phyloP scores from a whole-genome alignment of 2,329 filamentous ascomycete species.

The Scedosporium apiospermum region DNA sequence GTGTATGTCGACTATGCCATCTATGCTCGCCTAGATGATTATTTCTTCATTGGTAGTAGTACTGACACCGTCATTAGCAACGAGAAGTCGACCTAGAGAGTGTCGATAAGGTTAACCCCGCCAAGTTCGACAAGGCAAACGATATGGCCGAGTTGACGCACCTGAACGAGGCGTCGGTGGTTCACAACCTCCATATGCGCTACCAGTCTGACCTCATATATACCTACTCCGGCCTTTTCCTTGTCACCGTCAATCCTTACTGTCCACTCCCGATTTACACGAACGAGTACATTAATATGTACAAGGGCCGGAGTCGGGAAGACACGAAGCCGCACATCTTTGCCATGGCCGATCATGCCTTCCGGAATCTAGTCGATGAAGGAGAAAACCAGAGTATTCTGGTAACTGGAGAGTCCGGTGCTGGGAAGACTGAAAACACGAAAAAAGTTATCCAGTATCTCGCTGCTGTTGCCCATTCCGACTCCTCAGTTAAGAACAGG shows the following conservation, averaged over 20 bases:
- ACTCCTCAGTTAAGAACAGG: constrained; percentile 57
- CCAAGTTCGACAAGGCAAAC: constrained; percentile 98
- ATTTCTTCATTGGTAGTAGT: background rate
- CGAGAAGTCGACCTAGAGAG: constrained; percentile 76
- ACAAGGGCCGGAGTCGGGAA: constrained; percentile 81
- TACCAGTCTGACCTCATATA: constrained; percentile 96
- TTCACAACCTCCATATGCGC: constrained; percentile 90
- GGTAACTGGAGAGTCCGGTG: constrained; percentile 95
- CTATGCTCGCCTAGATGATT: background rate
- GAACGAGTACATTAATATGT: constrained; percentile 97
- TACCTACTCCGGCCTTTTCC: constrained; percentile 93
- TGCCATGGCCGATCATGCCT: constrained; percentile 94
- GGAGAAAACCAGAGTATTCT: constrained; percentile 95
- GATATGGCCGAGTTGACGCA: constrained; percentile 99
- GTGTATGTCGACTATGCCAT: constrained; percentile 43
- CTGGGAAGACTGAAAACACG: constrained; percentile 97
- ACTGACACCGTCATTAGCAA: constrained; percentile 46
- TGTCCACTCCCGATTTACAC: constrained; percentile 90
- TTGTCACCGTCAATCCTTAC: constrained; percentile 96
- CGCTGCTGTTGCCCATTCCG: constrained; percentile 82
- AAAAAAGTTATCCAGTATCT: constrained; percentile 99
- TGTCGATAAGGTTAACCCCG: constrained; percentile 97
- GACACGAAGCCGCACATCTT: constrained; percentile 97
- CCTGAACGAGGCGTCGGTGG: constrained; percentile 93
- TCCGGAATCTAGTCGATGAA: constrained; percentile 90